phyloP scores from a whole-genome alignment of 1,284 basidiomycete genomes.

The Rhodotorula sp. region DNA sequence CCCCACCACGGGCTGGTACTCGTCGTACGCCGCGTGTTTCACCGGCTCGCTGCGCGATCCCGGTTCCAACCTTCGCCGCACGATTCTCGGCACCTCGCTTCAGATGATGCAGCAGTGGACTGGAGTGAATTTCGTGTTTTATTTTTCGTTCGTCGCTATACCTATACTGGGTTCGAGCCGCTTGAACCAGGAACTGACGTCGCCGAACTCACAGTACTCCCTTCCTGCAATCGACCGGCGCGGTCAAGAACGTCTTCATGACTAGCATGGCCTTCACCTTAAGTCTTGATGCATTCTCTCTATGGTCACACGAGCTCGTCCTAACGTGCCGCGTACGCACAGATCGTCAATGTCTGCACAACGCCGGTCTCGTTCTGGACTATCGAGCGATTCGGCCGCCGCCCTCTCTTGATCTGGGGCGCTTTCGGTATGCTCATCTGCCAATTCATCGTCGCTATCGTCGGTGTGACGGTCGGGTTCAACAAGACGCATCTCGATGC shows the following conservation, averaged over 20 bases:
- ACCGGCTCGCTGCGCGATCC: constrained; percentile 32
- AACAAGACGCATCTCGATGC: constrained; percentile 32
- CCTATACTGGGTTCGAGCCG: too few relatives aligned
- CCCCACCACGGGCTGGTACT: constrained; percentile 30
- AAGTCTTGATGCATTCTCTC: not conserved
- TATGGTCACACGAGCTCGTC: too few relatives aligned
- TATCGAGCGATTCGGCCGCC: constrained; percentile 47
- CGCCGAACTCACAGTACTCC: constrained; percentile 38
- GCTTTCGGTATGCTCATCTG: constrained; percentile 63
- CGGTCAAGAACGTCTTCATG: constrained; percentile 39
- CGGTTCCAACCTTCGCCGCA: constrained; percentile 45
- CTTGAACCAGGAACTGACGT: too few relatives aligned
- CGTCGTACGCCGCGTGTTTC: constrained; percentile 39
- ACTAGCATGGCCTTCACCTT: constrained; percentile 50
- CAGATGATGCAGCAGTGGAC: constrained; percentile 48
- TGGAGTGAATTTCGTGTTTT: constrained; percentile 45
- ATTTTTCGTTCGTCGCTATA: not conserved
- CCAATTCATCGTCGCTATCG: constrained; percentile 46
- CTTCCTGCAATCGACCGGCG: constrained; percentile 40
- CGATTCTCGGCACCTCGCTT: constrained; percentile 43
- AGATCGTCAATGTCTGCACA: constrained; percentile 46
- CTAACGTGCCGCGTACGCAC: too few relatives aligned
- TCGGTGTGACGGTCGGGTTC: constrained; percentile 43
- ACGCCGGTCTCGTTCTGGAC: constrained; percentile 49
- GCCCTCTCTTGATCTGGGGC: constrained; percentile 61